These are phyloP conservation scores for Trypanosoma boissoni DNA, from an alignment of 208 protist species.

Conservation along the genomic window DNA sequence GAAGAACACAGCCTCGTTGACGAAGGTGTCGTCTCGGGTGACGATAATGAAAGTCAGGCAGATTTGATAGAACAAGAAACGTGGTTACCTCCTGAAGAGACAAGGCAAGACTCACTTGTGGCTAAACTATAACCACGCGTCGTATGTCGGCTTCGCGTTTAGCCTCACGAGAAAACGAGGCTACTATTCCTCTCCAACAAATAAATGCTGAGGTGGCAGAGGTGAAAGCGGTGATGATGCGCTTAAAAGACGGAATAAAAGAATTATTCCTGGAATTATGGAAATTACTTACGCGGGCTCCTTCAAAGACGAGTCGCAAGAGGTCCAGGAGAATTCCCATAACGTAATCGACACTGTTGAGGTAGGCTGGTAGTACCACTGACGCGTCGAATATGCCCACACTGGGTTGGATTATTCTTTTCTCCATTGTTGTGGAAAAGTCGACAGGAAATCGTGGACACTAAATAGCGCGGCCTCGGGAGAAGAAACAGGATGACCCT, in stretches of 20 bases:
- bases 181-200: background rate
- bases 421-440: slow-evolving; percentile 1
- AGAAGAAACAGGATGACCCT: background rate
- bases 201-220: background rate
- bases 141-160: background rate
- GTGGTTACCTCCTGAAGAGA: background rate
- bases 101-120: background rate
- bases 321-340: background rate
- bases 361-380: background rate
- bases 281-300: no score
- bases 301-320: no score
- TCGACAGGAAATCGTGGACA: background rate
- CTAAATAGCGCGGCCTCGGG: background rate
- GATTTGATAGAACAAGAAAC: background rate
- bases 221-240: background rate
- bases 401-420: background rate
- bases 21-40: background rate
- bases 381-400: background rate
- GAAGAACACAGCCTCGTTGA: background rate
- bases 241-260: background rate
- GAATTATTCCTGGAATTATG: no score
- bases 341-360: background rate
- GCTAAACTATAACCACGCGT: background rate
- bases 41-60: background rate
- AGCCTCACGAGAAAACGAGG: background rate